Conservation (phyloP, 441 rosid genomes). For the Populus trichocarpa region DNA sequence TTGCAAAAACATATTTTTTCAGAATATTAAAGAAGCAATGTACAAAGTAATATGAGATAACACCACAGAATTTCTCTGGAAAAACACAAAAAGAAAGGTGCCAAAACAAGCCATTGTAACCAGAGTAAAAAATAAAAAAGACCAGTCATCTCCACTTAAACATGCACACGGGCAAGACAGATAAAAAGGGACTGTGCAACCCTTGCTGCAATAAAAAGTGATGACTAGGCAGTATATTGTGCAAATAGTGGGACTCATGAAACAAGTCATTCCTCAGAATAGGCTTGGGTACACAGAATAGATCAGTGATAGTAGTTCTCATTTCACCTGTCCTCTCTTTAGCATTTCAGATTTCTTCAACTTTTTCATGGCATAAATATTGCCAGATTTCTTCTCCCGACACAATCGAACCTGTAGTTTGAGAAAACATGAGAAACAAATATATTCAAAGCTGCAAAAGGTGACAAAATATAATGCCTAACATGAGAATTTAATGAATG, state of each 20-base stretch:
- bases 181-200: background rate
- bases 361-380: slow-evolving; percentile 97
- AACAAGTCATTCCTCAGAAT: background rate
- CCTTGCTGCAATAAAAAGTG: background rate
- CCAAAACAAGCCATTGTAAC: background rate
- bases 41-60: slow-evolving; percentile 1
- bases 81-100: background rate
- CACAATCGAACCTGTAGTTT: slow-evolving; percentile 72
- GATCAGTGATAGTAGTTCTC: slow-evolving; percentile 10
- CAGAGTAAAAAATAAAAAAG: background rate
- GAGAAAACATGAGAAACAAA: slow-evolving; percentile 20
- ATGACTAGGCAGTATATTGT: background rate
- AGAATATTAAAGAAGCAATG: slow-evolving; percentile 6
- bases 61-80: background rate
- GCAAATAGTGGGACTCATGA: background rate
- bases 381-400: slow-evolving; percentile 93
- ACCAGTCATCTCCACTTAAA: background rate
- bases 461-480: slow-evolving; percentile 1
- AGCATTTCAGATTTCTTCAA: slow-evolving; percentile 98
- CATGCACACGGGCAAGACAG: background rate
- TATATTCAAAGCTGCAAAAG: slow-evolving; percentile 8
- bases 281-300: slow-evolving; percentile 7
- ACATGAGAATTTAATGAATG: slow-evolving; percentile 1
- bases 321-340: slow-evolving; percentile 86
- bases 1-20: slow-evolving; percentile 12